A percentile compares a stretch with the other conserved stretches of the same genome.
These are phyloP conservation scores for Pholiota microspora DNA, from an alignment of 768 basidiomycete species.

Conservation along the genomic window DNA sequence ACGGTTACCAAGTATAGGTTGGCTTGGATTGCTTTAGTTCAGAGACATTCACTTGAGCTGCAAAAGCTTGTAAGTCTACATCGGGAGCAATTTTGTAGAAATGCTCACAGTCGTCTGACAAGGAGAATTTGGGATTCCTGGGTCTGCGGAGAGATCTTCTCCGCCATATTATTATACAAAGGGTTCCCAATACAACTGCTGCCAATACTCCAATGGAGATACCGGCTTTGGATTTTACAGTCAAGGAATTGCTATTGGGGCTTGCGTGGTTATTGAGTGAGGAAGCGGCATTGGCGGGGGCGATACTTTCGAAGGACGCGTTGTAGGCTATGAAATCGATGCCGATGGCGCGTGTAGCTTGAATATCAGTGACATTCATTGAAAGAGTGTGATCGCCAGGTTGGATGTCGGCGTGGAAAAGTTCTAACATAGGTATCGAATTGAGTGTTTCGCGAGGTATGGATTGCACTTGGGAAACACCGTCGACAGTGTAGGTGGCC, in stretches of 20 bases:
- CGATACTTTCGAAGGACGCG: conserved; percentile 24
- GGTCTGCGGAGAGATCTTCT: not conserved
- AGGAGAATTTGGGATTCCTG: not conserved
- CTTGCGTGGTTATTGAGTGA: not conserved
- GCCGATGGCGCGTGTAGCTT: conserved; percentile 28
- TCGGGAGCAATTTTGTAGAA: not conserved
- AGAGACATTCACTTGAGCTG: not conserved
- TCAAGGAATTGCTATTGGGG: not conserved
- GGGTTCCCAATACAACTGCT: not conserved
- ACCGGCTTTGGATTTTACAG: not conserved
- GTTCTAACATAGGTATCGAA: conserved; percentile 30
- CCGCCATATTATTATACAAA: not conserved
- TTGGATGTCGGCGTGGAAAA: conserved; percentile 33
- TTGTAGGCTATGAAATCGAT: conserved; percentile 40
- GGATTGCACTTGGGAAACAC: conserved; percentile 20
- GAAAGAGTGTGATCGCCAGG: conserved; percentile 35
- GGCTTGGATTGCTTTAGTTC: not conserved
- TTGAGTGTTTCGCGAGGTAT: conserved; percentile 27
- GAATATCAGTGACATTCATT: conserved; percentile 35
- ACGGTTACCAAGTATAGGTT: not conserved
- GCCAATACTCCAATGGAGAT: conserved; percentile 11
- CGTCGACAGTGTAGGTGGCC: conserved; percentile 36
- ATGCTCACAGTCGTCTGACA: not conserved
- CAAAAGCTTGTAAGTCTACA: not conserved
- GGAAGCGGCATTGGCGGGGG: conserved; percentile 9